Base-by-base conservation (phyloP, 441 rosid genomes). In the Jatropha multifida region DNA sequence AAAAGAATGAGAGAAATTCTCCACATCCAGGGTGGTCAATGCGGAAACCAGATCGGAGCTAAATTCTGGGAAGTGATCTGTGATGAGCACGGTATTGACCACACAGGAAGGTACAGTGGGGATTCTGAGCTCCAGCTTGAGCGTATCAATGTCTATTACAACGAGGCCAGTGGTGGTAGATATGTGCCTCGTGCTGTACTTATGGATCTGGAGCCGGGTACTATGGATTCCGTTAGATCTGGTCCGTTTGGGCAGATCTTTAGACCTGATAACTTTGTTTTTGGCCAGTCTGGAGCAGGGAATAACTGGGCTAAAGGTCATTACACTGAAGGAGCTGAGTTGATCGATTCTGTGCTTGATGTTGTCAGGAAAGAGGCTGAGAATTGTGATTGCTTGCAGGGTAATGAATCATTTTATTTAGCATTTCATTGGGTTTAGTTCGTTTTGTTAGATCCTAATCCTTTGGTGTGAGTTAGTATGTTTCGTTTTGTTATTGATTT, bases 131-230 rank as follows among this genome's bases (percentile, higher is more conserved):
- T 85, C 27, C 88, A 83, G 76, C 82, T 85, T 13, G 88, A 85
- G 60, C 85, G 88, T 14, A 83, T 85, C 62, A 83, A 85, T 61
- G 88, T 85, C 49, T 85, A 85, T 73, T 85, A 83, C 69, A 85
- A 85, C 65, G 86, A 85, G 73, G 86, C 88, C 49, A 83, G 81
- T 60, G 88, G 88, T 18, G 88, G 88, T 0, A 51, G 88, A 69
- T 83, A 78, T 44, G 88, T 85, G 3, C 88, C 88, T 4, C 86
- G 88, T 51, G 88, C 88, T n/a, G 88, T 85, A 2, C 85, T 85
- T 60, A 83, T 86, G 88, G 88, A 86, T 82, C 85, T 86, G 44
- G 88, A 86, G 71, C 88, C 88, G 14, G 88, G 88, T 0, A 86
- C 88, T 46, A 86, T 86, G 88, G 85, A 86, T 73, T 81, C 86